phyloP scores from a whole-genome alignment of 1,284 basidiomycete genomes.

The Boletus semigastroideus region DNA sequence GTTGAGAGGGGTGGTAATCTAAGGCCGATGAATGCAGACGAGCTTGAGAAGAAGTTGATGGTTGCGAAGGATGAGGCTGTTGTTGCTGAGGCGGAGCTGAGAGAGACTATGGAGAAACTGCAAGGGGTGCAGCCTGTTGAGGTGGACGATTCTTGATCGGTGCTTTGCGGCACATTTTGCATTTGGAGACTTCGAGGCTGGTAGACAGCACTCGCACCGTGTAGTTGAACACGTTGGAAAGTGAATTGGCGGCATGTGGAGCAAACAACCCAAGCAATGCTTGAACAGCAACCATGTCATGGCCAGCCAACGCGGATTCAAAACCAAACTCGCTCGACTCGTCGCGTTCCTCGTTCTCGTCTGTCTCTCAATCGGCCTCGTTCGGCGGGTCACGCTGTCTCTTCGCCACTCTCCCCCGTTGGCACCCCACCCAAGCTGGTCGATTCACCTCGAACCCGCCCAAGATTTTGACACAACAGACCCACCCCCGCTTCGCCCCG shows the following conservation, averaged over 20 bases:
- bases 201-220: neutral
- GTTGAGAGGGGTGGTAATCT: constrained; percentile 46
- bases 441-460: neutral
- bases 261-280: neutral
- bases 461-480: neutral
- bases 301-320: constrained; percentile 18
- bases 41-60: constrained; percentile 68
- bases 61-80: constrained; percentile 68
- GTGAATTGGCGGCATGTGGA: too few relatives aligned
- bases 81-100: constrained; percentile 70
- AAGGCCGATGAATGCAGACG: constrained; percentile 62
- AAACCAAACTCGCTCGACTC: constrained; percentile 14
- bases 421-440: neutral
- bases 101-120: constrained; percentile 69
- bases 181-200: neutral
- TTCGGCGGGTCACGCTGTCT: constrained; percentile 2
- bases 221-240: neutral
- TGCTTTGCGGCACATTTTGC: neutral
- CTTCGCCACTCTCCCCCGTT: neutral
- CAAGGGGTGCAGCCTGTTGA: constrained; percentile 52
- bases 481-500: neutral
- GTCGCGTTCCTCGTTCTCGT: constrained; percentile 23
- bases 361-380: constrained; percentile 16
- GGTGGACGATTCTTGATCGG: constrained; percentile 33
- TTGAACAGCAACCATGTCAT: constrained; percentile 19